Evolutionary conservation across 805 yeast genomes (phyloP), one percentile per base, ranked within the genome.

Genomic region (Pichia gijzeniarum): DNA sequence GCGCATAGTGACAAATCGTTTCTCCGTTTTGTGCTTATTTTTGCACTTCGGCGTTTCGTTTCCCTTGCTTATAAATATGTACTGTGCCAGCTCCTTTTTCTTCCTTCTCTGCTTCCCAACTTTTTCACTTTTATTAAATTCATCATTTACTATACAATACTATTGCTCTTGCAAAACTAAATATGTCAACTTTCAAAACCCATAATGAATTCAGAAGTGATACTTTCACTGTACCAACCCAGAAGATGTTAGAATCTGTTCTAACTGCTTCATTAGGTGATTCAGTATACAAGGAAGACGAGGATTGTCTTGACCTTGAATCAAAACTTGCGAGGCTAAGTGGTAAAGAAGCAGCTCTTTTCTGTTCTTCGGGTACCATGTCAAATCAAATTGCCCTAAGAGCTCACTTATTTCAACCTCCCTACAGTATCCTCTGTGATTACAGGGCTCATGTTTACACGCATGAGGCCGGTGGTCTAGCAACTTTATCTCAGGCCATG

Each of bases 391-490:
- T 90, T 50, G 96, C 83, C 14, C 61, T 90, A 36, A 72, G 96
- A 57, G 70, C 87, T 3, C 85, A 83, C 52, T 66, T 91, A 40
- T 64, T 63, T 48, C 91, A 85, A 58, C 96, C 96, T 13, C 95
- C 95, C 1, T 80, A 82, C 67, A 77, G 89, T 14, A 71, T 91
- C 22, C 59, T 90, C 39, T 87, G 96, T 69, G 97, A 91, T 62
- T 73, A 80, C 63, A 73, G 96, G 48, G 82, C 91, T 10, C 98
- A 90, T 58, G 81, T 90, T 28, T 90, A 75, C 63, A 70, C 79
- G 27, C 80, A 80, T 54, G 98, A 90, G 66, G 96, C 96, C 16
- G 96, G 91, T 28, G 98, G 97, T 3, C 65, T 91, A 44, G 95
- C 96, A 5, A 79, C 87, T 42, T 70, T 91, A 50, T 85, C 95